Percentiles rank a stretch among this genome's conserved stretches.
Evolutionary conservation across 1,284 basidiomycete genomes (phyloP).

Genomic region (Rhodotorula sp.): DNA sequence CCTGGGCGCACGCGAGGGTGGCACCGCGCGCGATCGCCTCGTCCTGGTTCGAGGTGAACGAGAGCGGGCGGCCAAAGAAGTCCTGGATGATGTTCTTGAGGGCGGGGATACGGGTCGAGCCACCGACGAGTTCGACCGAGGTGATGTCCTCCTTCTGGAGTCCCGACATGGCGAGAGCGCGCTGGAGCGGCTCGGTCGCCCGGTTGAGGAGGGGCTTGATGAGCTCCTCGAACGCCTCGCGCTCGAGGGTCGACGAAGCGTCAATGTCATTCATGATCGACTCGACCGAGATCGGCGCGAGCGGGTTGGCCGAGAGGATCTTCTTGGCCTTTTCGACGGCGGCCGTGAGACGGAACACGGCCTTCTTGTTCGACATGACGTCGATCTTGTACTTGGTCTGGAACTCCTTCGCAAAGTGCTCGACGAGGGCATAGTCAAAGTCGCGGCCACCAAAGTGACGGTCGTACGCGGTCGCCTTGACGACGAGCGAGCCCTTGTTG

Average conservation of each 20-base stretch:
- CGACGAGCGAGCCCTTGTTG: constrained; percentile 82
- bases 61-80: constrained; percentile 71
- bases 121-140: constrained; percentile 67
- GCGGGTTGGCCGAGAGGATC: constrained; percentile 75
- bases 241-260: constrained; percentile 61
- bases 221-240: constrained; percentile 64
- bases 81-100: constrained; percentile 65
- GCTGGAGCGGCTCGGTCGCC: constrained; percentile 59
- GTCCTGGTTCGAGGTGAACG: constrained; percentile 89
- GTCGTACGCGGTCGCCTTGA: constrained; percentile 84
- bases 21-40: constrained; percentile 91
- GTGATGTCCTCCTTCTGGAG: constrained; percentile 63
- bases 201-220: constrained; percentile 59
- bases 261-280: constrained; percentile 89
- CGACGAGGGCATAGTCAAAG: constrained; percentile 82
- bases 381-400: constrained; percentile 93
- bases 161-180: constrained; percentile 61
- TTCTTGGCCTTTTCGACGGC: constrained; percentile 75
- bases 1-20: constrained; percentile 89
- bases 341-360: constrained; percentile 78
- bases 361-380: constrained; percentile 83
- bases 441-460: constrained; percentile 88
- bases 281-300: constrained; percentile 84
- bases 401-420: constrained; percentile 86
- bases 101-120: constrained; percentile 66